Evolutionary conservation across 495 filamentous ascomycete species (phyloP).

Genomic region (Recurvomyces mirabilis): DNA sequence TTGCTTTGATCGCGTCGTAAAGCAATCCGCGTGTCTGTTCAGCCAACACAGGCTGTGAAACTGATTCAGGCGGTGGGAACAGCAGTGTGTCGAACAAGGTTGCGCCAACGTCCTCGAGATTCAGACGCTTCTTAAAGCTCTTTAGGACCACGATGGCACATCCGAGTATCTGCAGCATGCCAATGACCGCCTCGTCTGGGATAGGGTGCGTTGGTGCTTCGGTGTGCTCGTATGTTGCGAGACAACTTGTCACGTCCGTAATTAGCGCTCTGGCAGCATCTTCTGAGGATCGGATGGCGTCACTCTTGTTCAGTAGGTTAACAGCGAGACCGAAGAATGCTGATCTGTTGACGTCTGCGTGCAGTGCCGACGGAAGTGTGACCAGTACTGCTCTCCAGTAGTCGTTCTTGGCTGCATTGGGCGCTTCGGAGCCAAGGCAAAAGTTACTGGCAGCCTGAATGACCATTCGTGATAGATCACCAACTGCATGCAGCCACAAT

Average conservation of each 20-base stretch:
- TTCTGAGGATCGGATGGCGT: constrained; percentile 3
- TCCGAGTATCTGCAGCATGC: constrained; percentile 5
- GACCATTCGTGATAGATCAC: neutral
- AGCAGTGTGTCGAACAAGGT: constrained; percentile 5
- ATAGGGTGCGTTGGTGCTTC: constrained; percentile 2
- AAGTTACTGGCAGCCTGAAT: constrained; percentile 1
- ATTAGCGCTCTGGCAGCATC: constrained; percentile 2
- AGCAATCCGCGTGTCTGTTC: constrained; percentile 2
- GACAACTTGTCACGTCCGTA: neutral
- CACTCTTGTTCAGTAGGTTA: neutral
- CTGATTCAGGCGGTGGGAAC: neutral
- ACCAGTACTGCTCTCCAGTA: constrained; percentile 1
- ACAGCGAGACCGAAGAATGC: constrained; percentile 6
- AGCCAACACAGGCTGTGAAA: constrained; percentile 2
- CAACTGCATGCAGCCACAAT: constrained; percentile 1
- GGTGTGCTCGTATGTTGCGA: constrained; percentile 5
- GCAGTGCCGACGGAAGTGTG: neutral
- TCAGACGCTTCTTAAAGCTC: constrained; percentile 14
- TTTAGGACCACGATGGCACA: neutral
- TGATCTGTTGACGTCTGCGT: neutral
- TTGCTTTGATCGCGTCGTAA: constrained; percentile 11
- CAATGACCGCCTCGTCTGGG: constrained; percentile 5
- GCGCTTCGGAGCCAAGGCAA: neutral
- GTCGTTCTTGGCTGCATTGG: neutral
- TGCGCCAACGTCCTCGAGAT: neutral